Conservation (phyloP, 2,329 filamentous ascomycete species). For the Phialocephala sp. region DNA sequence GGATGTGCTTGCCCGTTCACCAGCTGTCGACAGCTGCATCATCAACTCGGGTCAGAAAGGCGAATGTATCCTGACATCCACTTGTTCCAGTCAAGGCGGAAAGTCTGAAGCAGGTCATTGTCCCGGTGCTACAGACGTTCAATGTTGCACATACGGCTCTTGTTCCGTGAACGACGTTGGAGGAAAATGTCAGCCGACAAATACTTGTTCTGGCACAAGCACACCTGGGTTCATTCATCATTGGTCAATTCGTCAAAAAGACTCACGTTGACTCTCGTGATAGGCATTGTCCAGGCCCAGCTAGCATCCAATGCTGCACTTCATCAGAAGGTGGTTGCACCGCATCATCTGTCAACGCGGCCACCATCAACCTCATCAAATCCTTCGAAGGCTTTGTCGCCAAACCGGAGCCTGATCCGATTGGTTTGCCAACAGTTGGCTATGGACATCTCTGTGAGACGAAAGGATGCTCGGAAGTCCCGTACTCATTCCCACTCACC, state of each 20-base stretch:
- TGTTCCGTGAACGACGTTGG: neutral
- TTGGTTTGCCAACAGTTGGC: slow-evolving; percentile 50
- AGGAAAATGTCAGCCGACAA: neutral
- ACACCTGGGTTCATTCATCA: neutral
- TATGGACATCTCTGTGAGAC: slow-evolving; percentile 56
- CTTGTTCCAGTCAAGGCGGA: neutral
- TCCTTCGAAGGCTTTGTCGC: slow-evolving; percentile 46
- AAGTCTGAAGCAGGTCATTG: neutral
- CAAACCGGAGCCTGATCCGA: slow-evolving; percentile 31
- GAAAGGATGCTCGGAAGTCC: slow-evolving; percentile 50
- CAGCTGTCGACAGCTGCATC: neutral
- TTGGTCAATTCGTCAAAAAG: neutral
- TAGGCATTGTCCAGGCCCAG: neutral
- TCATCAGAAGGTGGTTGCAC: neutral
- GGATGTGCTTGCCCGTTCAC: neutral
- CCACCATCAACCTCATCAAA: slow-evolving; percentile 46
- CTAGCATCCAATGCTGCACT: slow-evolving; percentile 2
- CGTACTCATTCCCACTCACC: slow-evolving; percentile 53
- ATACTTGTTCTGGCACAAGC: neutral
- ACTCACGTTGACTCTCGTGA: neutral
- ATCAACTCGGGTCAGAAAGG: slow-evolving; percentile 1
- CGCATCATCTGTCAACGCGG: slow-evolving; percentile 41
- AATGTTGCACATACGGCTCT: slow-evolving; percentile 1
- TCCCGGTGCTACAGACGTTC: neutral
- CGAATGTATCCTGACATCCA: neutral